Evolutionary conservation across 2,329 filamentous ascomycete genomes (phyloP), one percentile per base, ranked within the genome.

Genomic region (Fusarium tuaranense): DNA sequence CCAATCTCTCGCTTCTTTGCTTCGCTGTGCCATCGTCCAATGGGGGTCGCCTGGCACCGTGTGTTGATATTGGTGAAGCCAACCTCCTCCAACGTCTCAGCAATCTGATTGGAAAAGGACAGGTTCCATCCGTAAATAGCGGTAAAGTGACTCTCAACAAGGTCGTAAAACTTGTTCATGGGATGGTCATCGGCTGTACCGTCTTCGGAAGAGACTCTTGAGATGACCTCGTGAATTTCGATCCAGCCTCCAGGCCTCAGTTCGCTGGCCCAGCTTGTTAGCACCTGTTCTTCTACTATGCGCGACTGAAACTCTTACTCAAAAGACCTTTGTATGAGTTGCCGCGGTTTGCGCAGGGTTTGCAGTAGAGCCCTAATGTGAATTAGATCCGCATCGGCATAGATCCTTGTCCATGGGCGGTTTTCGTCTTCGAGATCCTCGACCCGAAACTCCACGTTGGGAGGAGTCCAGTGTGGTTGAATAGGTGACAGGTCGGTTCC

Each of bases 361-460:
- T 85, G 86, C 7, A 85, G 82, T 78, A 91, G 82, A 25, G 88
- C 84, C 57, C 89, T 84, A 25, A 86, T 79, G 75, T 91, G 88
- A 53, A 92, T 87, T 67, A 88, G 86, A 76, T 91, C 89, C 72
- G 89, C 78, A 51, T 80, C 74, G 27, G 69, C 68, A 61, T 84
- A 84, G 18, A 82, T 82, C 30, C 70, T 81, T 4, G 80, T 81
- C 81, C 81, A 83, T 9, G 79, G 78, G 9, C 80, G 81, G 65
- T 76, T 78, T 25, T 82, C 80, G 64, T 83, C 81, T 64, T 83
- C 82, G 12, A 84, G 76, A 48, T 83, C 82, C 58, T 84, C 82
- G 22, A 83, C 81, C 20, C 85, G 74, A 86, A 84, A 92, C 55
- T 86, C 85, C 38, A 90, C 83, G 72, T 92, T 92, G 14, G 88